Evolutionary conservation across 2,329 filamentous ascomycete species (phyloP).

Genomic region (Monosporascus sp.): DNA sequence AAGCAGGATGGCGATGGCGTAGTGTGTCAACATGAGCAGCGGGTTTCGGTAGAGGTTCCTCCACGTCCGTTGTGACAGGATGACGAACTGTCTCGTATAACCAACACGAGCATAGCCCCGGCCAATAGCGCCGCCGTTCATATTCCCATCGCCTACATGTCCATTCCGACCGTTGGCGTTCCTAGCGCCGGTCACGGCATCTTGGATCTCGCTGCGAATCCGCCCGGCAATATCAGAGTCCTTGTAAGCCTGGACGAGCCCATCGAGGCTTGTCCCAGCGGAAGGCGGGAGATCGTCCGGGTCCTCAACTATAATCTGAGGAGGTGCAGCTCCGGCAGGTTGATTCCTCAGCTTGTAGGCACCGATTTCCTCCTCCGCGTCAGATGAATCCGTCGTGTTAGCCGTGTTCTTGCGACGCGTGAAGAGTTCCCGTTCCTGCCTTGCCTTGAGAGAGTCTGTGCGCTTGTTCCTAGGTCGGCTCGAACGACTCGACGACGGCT

Average conservation of each 20-base stretch:
- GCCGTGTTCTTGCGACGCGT: conserved; percentile 68
- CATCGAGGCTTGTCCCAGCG: conserved; percentile 74
- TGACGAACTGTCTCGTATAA: conserved; percentile 75
- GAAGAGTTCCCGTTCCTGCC: conserved; percentile 86
- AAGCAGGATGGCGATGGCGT: conserved; percentile 90
- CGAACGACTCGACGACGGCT: conserved; percentile 56
- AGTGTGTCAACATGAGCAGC: conserved; percentile 97
- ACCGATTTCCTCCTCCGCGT: conserved; percentile 47
- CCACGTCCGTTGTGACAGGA: conserved; percentile 89
- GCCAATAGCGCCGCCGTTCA: conserved; percentile 59
- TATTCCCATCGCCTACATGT: conserved; percentile 34
- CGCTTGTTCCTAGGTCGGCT: conserved; percentile 65
- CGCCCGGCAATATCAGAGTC: conserved; percentile 70
- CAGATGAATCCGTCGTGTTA: conserved; percentile 59
- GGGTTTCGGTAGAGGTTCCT: conserved; percentile 96
- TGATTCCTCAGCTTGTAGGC: conserved; percentile 48
- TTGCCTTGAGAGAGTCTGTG: conserved; percentile 74
- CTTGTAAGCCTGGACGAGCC: conserved; percentile 70
- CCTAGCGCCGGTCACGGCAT: conserved; percentile 59
- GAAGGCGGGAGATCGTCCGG: conserved; percentile 55
- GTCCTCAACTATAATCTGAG: conserved; percentile 63
- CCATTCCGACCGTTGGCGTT: conserved; percentile 62
- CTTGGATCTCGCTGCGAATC: conserved; percentile 73
- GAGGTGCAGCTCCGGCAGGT: conserved; percentile 37
- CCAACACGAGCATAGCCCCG: conserved; percentile 80